Evolutionary conservation across 2,329 filamentous ascomycete genomes (phyloP).

Genomic region (Uncinocarpus reesii): DNA sequence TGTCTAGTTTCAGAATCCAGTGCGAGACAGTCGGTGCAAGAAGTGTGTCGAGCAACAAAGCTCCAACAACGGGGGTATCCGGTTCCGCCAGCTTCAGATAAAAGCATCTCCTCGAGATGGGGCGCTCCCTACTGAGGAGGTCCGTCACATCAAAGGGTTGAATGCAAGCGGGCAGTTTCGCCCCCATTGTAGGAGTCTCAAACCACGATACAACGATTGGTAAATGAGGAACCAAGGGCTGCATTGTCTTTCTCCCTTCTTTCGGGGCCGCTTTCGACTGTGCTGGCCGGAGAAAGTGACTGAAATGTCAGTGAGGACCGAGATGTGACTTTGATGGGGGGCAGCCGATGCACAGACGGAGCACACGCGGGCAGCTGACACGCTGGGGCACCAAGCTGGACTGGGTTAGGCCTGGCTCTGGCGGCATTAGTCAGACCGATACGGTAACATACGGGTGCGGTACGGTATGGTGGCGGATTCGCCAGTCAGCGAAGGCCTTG

Average conservation of each 20-base stretch:
- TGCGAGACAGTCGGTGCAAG: conserved; percentile 6
- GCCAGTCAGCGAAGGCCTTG: not conserved
- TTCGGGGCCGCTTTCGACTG: no score
- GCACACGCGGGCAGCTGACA: not conserved
- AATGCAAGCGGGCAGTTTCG: no score
- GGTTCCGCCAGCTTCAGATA: no score
- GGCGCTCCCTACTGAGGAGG: no score
- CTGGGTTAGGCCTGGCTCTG: not conserved
- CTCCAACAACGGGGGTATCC: no score
- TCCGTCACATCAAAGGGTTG: no score
- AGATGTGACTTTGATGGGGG: not conserved
- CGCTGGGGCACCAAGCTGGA: conserved; percentile 1
- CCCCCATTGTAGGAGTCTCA: no score
- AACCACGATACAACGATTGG: no score
- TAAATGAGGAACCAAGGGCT: no score
- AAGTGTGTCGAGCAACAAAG: not conserved
- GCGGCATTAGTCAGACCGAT: not conserved
- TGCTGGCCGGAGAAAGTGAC: not conserved
- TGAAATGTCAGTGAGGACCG: not conserved
- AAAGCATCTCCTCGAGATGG: no score
- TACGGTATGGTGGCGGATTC: not conserved
- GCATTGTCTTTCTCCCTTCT: no score
- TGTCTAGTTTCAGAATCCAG: no score
- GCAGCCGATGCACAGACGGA: conserved; percentile 1
- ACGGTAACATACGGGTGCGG: not conserved